phyloP scores from a whole-genome alignment of 1,139 yeast species.

The Saccharomycopsis crataegensis region DNA sequence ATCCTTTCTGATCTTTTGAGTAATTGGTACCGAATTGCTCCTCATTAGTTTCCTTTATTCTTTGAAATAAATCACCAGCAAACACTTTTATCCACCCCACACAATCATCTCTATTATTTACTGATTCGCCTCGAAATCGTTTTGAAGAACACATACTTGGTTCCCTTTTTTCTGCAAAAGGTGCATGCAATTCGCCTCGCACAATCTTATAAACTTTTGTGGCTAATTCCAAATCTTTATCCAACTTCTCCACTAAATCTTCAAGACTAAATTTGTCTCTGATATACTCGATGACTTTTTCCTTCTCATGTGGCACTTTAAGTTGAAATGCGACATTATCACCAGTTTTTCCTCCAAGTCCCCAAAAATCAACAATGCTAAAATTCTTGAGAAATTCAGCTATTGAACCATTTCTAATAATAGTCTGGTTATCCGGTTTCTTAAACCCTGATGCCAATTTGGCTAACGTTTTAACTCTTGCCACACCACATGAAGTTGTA shows the following conservation, averaged over 20 bases:
- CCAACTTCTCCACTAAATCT: constrained; percentile 31
- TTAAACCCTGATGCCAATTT: constrained; percentile 82
- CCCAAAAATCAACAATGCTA: constrained; percentile 71
- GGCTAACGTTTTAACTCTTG: constrained; percentile 68
- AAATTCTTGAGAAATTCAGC: constrained; percentile 49
- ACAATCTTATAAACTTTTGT: constrained; percentile 49
- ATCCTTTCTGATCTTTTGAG: constrained; percentile 14
- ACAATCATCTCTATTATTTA: constrained; percentile 50
- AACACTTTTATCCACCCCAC: constrained; percentile 77
- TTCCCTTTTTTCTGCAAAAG: constrained; percentile 50
- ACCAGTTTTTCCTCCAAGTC: constrained; percentile 88
- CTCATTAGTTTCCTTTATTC: constrained; percentile 71
- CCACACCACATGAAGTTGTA: constrained; percentile 87
- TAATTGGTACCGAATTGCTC: constrained; percentile 36
- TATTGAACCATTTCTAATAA: constrained; percentile 46
- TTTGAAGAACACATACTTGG: constrained; percentile 89
- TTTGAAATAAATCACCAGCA: constrained; percentile 66
- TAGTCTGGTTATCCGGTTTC: constrained; percentile 85
- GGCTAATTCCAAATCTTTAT: constrained; percentile 40
- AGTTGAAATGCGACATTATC: constrained; percentile 43
- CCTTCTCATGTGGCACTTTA: constrained; percentile 30
- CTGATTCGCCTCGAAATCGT: constrained; percentile 57
- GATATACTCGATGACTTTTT: constrained; percentile 39
- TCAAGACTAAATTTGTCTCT: constrained; percentile 37
- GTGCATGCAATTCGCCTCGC: constrained; percentile 51